These are phyloP conservation scores for Hyaloscypha finlandica DNA, from an alignment of 495 filamentous ascomycete genomes.

Conservation along the genomic window DNA sequence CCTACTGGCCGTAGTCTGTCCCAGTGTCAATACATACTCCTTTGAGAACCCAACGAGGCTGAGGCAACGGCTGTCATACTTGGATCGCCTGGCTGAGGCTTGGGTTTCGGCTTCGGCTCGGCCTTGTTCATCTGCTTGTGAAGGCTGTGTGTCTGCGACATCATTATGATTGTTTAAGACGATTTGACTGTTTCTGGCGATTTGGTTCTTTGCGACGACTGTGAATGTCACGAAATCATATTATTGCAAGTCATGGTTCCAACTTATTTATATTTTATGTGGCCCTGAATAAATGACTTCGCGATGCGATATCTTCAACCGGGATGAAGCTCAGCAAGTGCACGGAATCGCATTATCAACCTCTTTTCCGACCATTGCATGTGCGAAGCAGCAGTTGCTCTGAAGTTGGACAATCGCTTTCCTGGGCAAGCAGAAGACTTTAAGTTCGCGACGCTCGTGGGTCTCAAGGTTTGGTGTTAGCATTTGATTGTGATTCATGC, in stretches of 20 bases:
- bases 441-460: neutral
- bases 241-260: neutral
- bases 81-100: conserved; percentile 8
- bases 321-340: conserved; percentile 3
- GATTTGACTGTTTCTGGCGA: conserved; percentile 9
- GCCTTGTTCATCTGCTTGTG: conserved; percentile 1
- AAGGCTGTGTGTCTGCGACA: conserved; percentile 3
- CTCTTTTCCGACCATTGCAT: conserved; percentile 4
- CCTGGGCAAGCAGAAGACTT: conserved; percentile 4
- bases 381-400: neutral
- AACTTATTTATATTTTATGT: conserved; percentile 9
- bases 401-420: neutral
- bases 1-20: conserved; percentile 5
- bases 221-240: conserved; percentile 4
- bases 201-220: conserved; percentile 3
- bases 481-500: conserved; percentile 1
- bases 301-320: conserved; percentile 7
- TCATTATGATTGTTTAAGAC: conserved; percentile 5
- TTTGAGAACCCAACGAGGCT: conserved; percentile 7
- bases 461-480: conserved; percentile 3
- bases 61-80: conserved; percentile 1
- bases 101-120: neutral
- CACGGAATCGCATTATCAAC: neutral
- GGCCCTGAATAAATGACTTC: conserved; percentile 2
- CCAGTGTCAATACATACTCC: neutral